phyloP scores from a whole-genome alignment of 805 yeast genomes.

The Yarrowia deformans region DNA sequence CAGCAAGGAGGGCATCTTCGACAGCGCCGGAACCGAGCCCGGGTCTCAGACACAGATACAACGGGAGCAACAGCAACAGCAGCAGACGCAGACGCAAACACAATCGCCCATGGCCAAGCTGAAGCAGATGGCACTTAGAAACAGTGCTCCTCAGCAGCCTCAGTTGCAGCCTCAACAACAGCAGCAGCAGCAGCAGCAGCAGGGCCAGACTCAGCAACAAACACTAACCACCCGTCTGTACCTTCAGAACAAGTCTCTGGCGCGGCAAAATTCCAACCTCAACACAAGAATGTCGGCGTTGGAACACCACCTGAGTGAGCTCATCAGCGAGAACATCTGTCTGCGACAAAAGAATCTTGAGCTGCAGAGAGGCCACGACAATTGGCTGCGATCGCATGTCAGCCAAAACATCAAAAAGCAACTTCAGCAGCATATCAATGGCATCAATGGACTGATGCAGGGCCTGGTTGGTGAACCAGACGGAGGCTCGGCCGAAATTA shows the following conservation, averaged over 20 bases:
- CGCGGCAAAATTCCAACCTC: conserved; percentile 57
- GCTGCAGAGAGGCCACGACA: conserved; percentile 33
- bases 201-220: conserved; percentile 5
- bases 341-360: conserved; percentile 45
- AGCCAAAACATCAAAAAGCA: conserved; percentile 11
- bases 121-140: conserved; percentile 9
- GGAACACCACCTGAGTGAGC: conserved; percentile 53
- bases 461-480: conserved; percentile 2
- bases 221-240: conserved; percentile 22
- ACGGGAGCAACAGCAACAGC: neutral
- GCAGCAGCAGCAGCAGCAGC: neutral
- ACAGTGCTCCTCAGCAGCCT: neutral
- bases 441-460: conserved; percentile 14
- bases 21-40: neutral
- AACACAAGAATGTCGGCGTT: conserved; percentile 54
- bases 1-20: conserved; percentile 16
- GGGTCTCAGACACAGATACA: conserved; percentile 14
- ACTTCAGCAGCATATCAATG: conserved; percentile 12
- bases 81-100: conserved; percentile 6
- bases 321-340: conserved; percentile 53
- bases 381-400: conserved; percentile 21
- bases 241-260: conserved; percentile 58
- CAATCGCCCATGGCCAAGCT: conserved; percentile 34
- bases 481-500: neutral
- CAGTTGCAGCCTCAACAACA: neutral